Percentiles rank a stretch among this genome's conserved stretches.
phyloP scores from a whole-genome alignment of 176 grass and related monocot species.

The Ensete ventricosum region DNA sequence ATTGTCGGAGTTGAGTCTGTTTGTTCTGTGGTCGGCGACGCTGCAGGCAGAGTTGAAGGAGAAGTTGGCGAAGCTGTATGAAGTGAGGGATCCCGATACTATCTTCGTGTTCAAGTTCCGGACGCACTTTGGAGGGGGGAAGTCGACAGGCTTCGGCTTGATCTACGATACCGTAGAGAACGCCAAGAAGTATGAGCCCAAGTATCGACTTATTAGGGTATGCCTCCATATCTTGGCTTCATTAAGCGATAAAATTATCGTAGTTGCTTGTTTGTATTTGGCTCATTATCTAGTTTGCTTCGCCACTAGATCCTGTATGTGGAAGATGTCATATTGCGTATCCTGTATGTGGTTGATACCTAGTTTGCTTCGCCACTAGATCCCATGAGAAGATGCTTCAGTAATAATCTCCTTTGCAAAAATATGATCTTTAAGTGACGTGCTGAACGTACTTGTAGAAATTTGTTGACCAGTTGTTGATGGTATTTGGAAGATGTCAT shows the following conservation, averaged over 20 bases:
- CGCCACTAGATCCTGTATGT: neutral
- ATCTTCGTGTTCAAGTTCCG: conserved; percentile 6
- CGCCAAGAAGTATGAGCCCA: conserved; percentile 14
- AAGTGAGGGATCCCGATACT: conserved; percentile 4
- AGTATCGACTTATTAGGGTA: conserved; percentile 13
- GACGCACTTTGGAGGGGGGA: conserved; percentile 6
- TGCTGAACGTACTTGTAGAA: too few relatives aligned
- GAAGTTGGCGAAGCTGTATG: conserved; percentile 3
- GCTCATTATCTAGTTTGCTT: neutral
- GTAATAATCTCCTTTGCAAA: too few relatives aligned
- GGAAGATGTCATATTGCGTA: too few relatives aligned
- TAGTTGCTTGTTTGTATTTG: too few relatives aligned
- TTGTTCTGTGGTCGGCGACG: too few relatives aligned
- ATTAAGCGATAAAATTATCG: too few relatives aligned
- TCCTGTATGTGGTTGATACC: neutral
- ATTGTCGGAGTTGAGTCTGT: neutral
- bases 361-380: neutral
- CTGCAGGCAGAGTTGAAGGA: conserved; percentile 5
- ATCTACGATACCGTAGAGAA: neutral
- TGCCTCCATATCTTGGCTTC: neutral
- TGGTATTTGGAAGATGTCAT: too few relatives aligned
- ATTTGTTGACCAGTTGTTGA: too few relatives aligned
- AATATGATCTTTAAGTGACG: too few relatives aligned
- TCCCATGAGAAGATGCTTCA: too few relatives aligned
- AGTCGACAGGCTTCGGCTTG: conserved; percentile 1